Conservation (phyloP, 2,329 filamentous ascomycete genomes). For the Neofusicoccum umdonicola region DNA sequence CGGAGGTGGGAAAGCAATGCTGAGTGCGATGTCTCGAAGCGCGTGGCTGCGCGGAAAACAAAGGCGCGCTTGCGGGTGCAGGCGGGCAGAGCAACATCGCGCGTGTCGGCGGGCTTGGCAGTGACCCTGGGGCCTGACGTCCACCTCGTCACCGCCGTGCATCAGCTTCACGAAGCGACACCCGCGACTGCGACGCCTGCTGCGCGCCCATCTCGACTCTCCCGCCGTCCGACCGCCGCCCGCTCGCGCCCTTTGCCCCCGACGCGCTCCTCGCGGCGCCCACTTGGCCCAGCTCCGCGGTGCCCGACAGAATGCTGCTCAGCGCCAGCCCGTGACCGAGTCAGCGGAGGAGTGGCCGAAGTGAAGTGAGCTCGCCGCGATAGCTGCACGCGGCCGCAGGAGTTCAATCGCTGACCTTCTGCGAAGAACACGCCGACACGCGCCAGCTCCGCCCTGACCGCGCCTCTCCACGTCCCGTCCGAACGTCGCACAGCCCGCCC, state of each 20-base stretch:
- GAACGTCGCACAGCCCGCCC: conserved; percentile 13
- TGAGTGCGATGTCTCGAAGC: background rate
- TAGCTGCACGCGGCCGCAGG: background rate
- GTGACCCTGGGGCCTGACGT: conserved; percentile 13
- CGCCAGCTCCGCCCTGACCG: conserved; percentile 12
- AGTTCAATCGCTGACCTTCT: background rate
- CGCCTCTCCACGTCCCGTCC: conserved; percentile 10
- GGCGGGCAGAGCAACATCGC: background rate
- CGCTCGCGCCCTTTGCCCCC: background rate
- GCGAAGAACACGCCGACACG: conserved; percentile 7
- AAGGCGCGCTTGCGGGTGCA: background rate
- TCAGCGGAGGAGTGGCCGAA: conserved; percentile 18
- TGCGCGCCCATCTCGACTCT: background rate
- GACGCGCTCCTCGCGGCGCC: conserved; percentile 3
- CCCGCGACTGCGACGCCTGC: background rate
- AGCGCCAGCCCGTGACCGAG: conserved; percentile 17
- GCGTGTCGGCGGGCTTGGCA: background rate
- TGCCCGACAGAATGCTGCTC: conserved; percentile 17
- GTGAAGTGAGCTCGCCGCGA: conserved; percentile 9
- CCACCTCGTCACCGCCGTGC: conserved; percentile 12
- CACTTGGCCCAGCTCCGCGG: conserved; percentile 7
- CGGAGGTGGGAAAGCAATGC: background rate
- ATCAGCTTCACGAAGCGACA: conserved; percentile 15
- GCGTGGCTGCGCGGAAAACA: background rate
- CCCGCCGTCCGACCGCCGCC: background rate